Conservation (phyloP, 2,329 filamentous ascomycete genomes). For the Pseudogymnoascus sp. region DNA sequence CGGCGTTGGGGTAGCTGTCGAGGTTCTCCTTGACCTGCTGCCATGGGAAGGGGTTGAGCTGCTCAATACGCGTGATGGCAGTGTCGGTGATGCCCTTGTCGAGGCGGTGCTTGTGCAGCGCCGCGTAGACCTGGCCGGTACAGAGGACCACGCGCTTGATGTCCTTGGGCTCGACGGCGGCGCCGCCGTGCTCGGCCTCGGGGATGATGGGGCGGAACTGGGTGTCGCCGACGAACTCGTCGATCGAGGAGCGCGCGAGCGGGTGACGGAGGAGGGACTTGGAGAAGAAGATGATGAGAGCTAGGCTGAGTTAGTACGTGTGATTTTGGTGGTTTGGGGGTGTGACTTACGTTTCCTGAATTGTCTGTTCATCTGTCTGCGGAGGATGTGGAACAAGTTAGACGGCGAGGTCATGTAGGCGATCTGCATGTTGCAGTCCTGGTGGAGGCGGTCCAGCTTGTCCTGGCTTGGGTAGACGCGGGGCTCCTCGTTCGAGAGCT, state of each 20-base stretch:
- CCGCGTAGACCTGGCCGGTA: slow-evolving; percentile 87
- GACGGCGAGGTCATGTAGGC: slow-evolving; percentile 94
- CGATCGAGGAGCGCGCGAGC: slow-evolving; percentile 77
- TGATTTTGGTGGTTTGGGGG: neutral
- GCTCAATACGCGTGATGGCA: slow-evolving; percentile 91
- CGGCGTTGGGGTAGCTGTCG: slow-evolving; percentile 92
- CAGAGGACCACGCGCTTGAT: slow-evolving; percentile 94
- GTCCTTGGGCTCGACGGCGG: slow-evolving; percentile 71
- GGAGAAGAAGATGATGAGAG: slow-evolving; percentile 95
- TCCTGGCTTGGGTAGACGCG: slow-evolving; percentile 81
- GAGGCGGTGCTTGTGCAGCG: slow-evolving; percentile 83
- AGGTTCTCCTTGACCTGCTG: slow-evolving; percentile 93
- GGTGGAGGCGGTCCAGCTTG: slow-evolving; percentile 92
- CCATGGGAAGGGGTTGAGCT: slow-evolving; percentile 99
- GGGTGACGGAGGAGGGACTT: slow-evolving; percentile 95
- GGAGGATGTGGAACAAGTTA: slow-evolving; percentile 93
- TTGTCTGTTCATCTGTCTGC: slow-evolving; percentile 96
- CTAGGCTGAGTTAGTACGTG: slow-evolving; percentile 36
- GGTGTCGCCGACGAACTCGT: slow-evolving; percentile 83
- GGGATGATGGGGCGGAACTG: slow-evolving; percentile 97
- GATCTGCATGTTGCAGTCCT: slow-evolving; percentile 99
- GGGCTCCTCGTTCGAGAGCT: slow-evolving; percentile 95
- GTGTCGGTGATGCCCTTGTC: slow-evolving; percentile 81
- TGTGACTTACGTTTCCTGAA: slow-evolving; percentile 87
- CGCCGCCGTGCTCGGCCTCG: slow-evolving; percentile 73